A percentile compares a stretch with the other conserved stretches of the same genome.
phyloP scores from a whole-genome alignment of 306 rosid genomes.

The Alnus rubra region DNA sequence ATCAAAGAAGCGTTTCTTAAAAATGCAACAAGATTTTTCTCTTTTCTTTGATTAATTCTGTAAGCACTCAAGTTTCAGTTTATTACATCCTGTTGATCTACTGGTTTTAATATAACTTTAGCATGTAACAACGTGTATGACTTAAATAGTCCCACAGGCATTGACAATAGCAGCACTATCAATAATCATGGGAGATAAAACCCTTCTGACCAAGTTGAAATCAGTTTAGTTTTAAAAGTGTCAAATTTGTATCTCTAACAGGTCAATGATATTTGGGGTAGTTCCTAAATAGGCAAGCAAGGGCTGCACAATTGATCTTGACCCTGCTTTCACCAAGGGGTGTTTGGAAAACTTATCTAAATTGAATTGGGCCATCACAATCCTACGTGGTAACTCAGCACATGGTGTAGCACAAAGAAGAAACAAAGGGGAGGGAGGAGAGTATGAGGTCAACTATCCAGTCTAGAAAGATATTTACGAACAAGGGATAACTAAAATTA shows the following conservation, averaged over 20 bases:
- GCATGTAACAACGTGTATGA: neutral
- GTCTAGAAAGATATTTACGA: neutral
- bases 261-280: neutral
- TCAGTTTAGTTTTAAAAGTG: neutral
- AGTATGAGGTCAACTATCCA: neutral
- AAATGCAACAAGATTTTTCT: neutral
- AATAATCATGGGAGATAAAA: neutral
- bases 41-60: neutral
- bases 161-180: neutral
- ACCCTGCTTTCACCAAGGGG: neutral
- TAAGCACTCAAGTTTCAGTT: neutral
- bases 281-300: neutral
- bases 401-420: neutral
- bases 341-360: neutral
- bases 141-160: neutral
- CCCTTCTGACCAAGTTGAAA: neutral
- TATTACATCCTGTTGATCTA: neutral
- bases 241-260: neutral
- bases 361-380: neutral
- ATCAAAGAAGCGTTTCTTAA: conserved; percentile 4
- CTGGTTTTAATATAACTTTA: neutral
- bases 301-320: neutral
- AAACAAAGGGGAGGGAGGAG: neutral
- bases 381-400: neutral
- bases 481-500: neutral